Base-by-base conservation (phyloP, 2,329 filamentous ascomycete species). In the Penicillium sp. region DNA sequence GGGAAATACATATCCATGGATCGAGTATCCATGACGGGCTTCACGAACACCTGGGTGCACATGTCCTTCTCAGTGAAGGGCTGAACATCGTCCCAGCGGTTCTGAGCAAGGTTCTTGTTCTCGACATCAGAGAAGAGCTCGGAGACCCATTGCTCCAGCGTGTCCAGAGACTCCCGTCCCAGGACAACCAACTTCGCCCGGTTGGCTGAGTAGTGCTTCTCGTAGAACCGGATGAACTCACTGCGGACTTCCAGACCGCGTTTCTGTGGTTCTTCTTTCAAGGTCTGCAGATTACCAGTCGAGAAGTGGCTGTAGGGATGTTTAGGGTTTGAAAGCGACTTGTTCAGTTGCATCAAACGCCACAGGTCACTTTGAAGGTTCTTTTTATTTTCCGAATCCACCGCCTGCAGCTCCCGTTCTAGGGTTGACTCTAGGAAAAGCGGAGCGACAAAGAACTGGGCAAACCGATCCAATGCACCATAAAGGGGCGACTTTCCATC, bases 301-400 rank as follows among this genome's bases (percentile, higher is more conserved):
- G 90, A 92, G 71, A 97, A 97, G 68, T 96, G 89, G 71, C 90
- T 90, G 71, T 89, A 96, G 0, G 92, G 92, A 67, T 97, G 92
- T 14, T 87, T 85, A 3, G 89, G 87, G 72, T 93, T 96, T 2
- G 91, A 90, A n/a, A 94, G 77, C 3, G 88, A 88, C 77, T 96
- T 96, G 69, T 90, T 89, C 25, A 97, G 81, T 75, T 97, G 92
- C 67, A 93, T 86, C 60, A 96, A 77, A 16, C 92, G 85, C 91
- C 92, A 96, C 53, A 84, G 83, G 68, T 97, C 92, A 70, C 85
- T 93, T 75, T 97, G 92, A 46, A 97, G 78, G 65, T 97, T 97
- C 82, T 97, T 97, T 82, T 96, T 96, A 77, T 97, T 96, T 74
- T 97, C 92, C 5, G 91, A 96, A 69, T 97, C 91, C 19, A 97